Base-by-base conservation (phyloP, 345 rosid species). In the Erodium maritimum region DNA sequence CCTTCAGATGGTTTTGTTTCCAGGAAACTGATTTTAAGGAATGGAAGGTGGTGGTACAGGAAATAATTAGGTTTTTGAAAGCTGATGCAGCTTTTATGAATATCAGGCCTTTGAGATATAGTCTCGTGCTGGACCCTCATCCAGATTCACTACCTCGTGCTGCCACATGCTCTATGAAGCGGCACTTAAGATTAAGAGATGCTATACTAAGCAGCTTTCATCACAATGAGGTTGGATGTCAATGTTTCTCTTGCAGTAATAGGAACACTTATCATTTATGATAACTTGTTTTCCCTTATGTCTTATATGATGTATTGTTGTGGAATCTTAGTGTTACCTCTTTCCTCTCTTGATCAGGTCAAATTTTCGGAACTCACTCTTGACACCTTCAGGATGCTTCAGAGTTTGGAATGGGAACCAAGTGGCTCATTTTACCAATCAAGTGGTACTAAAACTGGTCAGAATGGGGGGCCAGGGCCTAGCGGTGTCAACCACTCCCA, bases 11-110 rank as follows among this genome's bases (percentile, higher is more conserved):
- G 60, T 74, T 64, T 71, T 73, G 53, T 73, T 60, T 79, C 67
- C 93, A 91, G 98, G 98, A 91, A 68, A 75, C 84, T 46, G 98
- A 91, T 64, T 86, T 91, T 76, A 88, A 82, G 81, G 95, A 91
- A 76, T 86, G 96, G 98, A 88, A 88, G 89, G 83, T 88, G 77
- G 90, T 84, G 87, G 88, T 81, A 66, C 95, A 86, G 71, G 98
- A 91, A 73, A 80, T 88, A 66, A 83, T 77, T 75, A 84, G 96
- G 71, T 86, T 88, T 80, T 81, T 91, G 76, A 91, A 88, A 79
- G 93, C 88, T 73, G 98, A 88, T 78, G 75, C 85, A 13, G 78
- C 93, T 69, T 88, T 86, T 73, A 86, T 88, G 98, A 91, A 88
- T 82, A 86, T 79, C 73, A 82, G 95, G 78, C 98, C 98, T 61